Base-by-base conservation (phyloP, 495 filamentous ascomycete species). In the Chaetomidium leptoderma region DNA sequence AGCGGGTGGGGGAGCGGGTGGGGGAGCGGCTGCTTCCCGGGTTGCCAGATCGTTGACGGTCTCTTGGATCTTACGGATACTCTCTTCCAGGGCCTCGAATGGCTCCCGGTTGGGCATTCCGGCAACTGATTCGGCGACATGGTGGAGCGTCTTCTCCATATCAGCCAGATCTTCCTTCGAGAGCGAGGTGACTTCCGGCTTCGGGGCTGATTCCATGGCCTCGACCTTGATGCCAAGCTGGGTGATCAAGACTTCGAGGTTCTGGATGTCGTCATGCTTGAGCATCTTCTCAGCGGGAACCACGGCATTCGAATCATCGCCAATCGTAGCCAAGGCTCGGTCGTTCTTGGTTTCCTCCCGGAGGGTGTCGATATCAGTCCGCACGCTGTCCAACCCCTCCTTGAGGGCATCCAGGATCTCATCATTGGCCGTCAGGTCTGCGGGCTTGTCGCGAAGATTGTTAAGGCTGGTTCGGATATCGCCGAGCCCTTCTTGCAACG, bases 351-450 rank as follows among this genome's bases (percentile, higher is more conserved):
- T 63, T 58, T 70, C 53, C 11, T 83, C 76, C 4, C 88, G 84
- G 39, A 97, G 74, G n/a, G 75, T 75, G 39, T 92, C 88, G 56
- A 96, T 85, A 32, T 96, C 91, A 27, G 82, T 74, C 58, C 84
- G 83, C 33, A 96, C 76, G 26, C 76, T 78, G 36, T 84, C 83
- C 13, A 96, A 72, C 0, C 91, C 91, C 40, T 84, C 84, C 62
- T 86, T 93, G 48, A 97, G 78, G 2, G 89, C 87, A 52, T 95
- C 89, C 6, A 95, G 78, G 44, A 95, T 91, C 65, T 95, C 90
- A 52, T 91, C 86, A 55, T 84, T 89, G 24, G 86, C 85, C 17
- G 88, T 90, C 69, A 90, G 81, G 59, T 91, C 88, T 1, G 83
- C 76, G 6, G 90, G 88, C 74, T 90, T 91, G 60, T 91, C 83